Conservation (phyloP, 2,329 filamentous ascomycete species). For the Colletotrichum navitas region DNA sequence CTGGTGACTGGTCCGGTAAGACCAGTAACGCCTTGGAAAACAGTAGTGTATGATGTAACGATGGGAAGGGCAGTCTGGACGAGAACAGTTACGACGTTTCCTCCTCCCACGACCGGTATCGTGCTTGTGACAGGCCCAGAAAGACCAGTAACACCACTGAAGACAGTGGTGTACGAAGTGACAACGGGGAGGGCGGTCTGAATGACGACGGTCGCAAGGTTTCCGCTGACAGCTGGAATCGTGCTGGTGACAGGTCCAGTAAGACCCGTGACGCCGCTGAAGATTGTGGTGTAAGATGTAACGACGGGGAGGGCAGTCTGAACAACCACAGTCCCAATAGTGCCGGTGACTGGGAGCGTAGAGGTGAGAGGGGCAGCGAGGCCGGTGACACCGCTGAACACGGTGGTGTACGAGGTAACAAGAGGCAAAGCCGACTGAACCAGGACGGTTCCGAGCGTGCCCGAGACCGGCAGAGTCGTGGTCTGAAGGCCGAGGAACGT, state of each 20-base stretch:
- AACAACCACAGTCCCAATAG: not conserved
- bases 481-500: slow-evolving; percentile 11
- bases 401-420: not conserved
- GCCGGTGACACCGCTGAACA: not conserved
- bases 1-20: not conserved
- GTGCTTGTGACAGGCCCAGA: not conserved
- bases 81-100: not conserved
- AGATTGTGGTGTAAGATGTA: not conserved
- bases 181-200: slow-evolving; percentile 3
- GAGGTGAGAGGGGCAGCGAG: not conserved
- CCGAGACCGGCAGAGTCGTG: slow-evolving; percentile 14
- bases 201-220: not conserved
- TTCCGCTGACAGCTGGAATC: not conserved
- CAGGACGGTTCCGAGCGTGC: slow-evolving; percentile 24
- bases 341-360: not conserved
- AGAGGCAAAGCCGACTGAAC: slow-evolving; percentile 20
- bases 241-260: not conserved
- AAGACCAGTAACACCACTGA: not conserved
- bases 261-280: not conserved
- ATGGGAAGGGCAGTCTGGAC: not conserved
- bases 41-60: not conserved
- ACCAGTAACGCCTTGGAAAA: not conserved
- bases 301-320: not conserved
- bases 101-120: not conserved
- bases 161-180: not conserved